Conservation (phyloP, 306 rosid species). For the Medicago arabica region DNA sequence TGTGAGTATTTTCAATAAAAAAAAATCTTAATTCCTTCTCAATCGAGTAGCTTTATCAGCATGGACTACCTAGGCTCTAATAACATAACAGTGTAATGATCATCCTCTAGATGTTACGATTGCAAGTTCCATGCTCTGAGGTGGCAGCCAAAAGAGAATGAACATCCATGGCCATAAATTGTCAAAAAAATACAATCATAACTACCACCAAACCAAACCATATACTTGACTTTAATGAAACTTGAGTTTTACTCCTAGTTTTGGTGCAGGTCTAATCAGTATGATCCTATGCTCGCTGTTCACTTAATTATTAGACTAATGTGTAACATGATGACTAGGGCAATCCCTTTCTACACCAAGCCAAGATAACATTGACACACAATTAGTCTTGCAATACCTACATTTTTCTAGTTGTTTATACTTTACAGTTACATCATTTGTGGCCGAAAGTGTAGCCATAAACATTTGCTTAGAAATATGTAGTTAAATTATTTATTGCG, state of each 20-base stretch:
- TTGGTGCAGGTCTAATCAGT: constrained; percentile 39
- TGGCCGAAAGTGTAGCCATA: too few relatives aligned
- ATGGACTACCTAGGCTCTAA: background rate
- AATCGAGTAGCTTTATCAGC: background rate
- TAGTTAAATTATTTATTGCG: too few relatives aligned
- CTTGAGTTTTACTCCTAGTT: constrained; percentile 51
- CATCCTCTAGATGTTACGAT: background rate
- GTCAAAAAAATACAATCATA: constrained; percentile 45
- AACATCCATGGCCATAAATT: constrained; percentile 8
- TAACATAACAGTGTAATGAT: constrained; percentile 11
- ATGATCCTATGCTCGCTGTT: constrained; percentile 34
- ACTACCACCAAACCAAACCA: constrained; percentile 61
- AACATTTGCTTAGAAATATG: too few relatives aligned
- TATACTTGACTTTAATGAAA: constrained; percentile 40
- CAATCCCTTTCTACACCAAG: background rate
- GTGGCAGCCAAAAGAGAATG: constrained; percentile 25
- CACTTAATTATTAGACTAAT: constrained; percentile 38
- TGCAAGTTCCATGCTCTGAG: constrained; percentile 10
- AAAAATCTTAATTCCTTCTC: background rate
- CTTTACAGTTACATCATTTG: background rate
- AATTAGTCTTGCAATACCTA: background rate
- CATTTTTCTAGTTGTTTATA: background rate
- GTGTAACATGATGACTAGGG: constrained; percentile 22
- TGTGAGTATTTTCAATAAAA: background rate
- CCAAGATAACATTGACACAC: background rate